phyloP scores from a whole-genome alignment of 495 filamentous ascomycete species.

The Ramalina intermedia region DNA sequence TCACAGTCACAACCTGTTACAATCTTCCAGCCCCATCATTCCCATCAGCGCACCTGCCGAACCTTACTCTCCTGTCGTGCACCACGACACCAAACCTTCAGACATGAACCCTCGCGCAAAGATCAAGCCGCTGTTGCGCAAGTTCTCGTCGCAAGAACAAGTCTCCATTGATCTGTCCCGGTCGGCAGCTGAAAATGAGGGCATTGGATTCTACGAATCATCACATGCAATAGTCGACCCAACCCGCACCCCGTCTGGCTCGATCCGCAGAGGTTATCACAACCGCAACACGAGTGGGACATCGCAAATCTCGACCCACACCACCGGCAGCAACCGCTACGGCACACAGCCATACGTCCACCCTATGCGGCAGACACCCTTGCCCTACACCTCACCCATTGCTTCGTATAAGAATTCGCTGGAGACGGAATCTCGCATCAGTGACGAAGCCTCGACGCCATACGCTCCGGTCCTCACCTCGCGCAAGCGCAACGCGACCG shows the following conservation, averaged over 20 bases:
- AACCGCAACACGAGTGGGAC: slow-evolving; percentile 40
- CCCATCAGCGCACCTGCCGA: slow-evolving; percentile 8
- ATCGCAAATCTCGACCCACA: slow-evolving; percentile 38
- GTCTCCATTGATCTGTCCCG: slow-evolving; percentile 39
- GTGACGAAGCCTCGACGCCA: slow-evolving; percentile 16
- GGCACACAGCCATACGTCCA: slow-evolving; percentile 37
- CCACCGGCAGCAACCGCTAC: slow-evolving; percentile 32
- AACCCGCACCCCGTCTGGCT: slow-evolving; percentile 16
- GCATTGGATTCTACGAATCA: slow-evolving; percentile 39
- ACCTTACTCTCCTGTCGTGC: neutral
- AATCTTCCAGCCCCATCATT: slow-evolving; percentile 8
- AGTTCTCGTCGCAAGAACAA: slow-evolving; percentile 35
- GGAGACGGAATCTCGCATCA: slow-evolving; percentile 30
- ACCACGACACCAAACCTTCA: neutral
- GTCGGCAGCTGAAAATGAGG: slow-evolving; percentile 40
- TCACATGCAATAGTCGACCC: slow-evolving; percentile 28
- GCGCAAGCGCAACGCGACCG: neutral
- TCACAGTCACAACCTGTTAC: slow-evolving; percentile 5
- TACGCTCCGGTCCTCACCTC: slow-evolving; percentile 26
- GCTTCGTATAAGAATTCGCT: slow-evolving; percentile 36
- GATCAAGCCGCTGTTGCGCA: slow-evolving; percentile 45
- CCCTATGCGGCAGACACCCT: slow-evolving; percentile 45
- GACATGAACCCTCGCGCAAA: slow-evolving; percentile 23
- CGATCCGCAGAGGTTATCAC: slow-evolving; percentile 29
- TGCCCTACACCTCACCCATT: slow-evolving; percentile 40